Conservation (phyloP, 2,329 filamentous ascomycete species). For the Ceratocystis alfenasii region DNA sequence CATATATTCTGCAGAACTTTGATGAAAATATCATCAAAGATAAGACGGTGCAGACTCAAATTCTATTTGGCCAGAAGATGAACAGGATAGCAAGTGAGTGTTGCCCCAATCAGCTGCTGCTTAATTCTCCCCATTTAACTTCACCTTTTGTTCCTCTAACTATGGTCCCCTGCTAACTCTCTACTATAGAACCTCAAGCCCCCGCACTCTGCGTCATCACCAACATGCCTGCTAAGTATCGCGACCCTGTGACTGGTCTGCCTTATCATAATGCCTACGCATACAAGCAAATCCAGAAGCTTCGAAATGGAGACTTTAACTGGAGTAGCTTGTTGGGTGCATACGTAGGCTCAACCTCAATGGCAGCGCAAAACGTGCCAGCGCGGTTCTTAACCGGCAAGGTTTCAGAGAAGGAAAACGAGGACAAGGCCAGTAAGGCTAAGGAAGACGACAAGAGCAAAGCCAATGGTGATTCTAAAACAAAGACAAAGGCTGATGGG, state of each 20-base stretch:
- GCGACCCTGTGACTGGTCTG: conserved; percentile 73
- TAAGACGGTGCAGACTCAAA: conserved; percentile 44
- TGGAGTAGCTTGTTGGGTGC: conserved; percentile 75
- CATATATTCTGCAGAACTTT: conserved; percentile 50
- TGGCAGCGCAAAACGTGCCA: conserved; percentile 65
- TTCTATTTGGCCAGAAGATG: conserved; percentile 50
- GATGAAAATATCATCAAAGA: conserved; percentile 45
- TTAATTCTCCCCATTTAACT: neutral
- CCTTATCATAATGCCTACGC: conserved; percentile 69
- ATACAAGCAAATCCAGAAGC: conserved; percentile 68
- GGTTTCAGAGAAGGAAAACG: neutral
- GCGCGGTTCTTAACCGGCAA: conserved; percentile 48
- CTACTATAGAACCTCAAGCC: conserved; percentile 37
- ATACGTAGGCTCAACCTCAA: conserved; percentile 60
- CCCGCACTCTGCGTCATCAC: conserved; percentile 66
- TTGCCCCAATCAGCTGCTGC: neutral
- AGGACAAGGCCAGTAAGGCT: neutral
- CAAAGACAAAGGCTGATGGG: neutral
- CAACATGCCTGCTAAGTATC: conserved; percentile 65
- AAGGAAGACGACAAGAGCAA: neutral
- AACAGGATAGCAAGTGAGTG: conserved; percentile 42
- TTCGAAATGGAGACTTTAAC: conserved; percentile 59
- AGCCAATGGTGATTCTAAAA: neutral
- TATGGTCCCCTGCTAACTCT: neutral
- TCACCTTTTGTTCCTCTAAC: neutral